Evolutionary conservation across 805 yeast species (phyloP).

Genomic region (Kurtzmaniella cleridarum): DNA sequence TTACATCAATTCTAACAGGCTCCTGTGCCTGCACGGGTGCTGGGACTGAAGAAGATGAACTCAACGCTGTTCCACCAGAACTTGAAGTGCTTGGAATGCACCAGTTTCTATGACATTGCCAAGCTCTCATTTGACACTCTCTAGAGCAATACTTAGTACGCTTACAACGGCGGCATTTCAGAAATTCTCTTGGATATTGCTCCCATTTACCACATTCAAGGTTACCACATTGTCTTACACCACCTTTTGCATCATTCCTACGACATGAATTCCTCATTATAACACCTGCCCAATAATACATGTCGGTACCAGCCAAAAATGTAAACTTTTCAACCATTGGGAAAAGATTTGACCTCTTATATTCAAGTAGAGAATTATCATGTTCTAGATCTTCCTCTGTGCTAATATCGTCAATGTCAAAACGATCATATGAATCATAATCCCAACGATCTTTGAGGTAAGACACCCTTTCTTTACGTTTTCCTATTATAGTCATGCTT

Average conservation of each 20-base stretch:
- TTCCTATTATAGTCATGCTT: conserved; percentile 26
- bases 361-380: conserved; percentile 40
- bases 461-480: conserved; percentile 26
- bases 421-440: conserved; percentile 34
- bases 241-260: conserved; percentile 79
- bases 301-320: conserved; percentile 62
- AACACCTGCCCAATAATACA: conserved; percentile 97
- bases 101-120: conserved; percentile 95
- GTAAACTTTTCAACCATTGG: conserved; percentile 93
- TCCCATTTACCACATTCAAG: conserved; percentile 96
- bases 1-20: conserved; percentile 2
- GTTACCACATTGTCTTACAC: conserved; percentile 91
- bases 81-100: conserved; percentile 52
- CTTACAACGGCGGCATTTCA: conserved; percentile 91
- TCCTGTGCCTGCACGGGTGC: conserved; percentile 3
- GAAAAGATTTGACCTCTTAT: conserved; percentile 61
- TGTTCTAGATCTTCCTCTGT: conserved; percentile 23
- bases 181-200: conserved; percentile 81
- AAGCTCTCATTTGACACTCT: conserved; percentile 85
- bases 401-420: conserved; percentile 31
- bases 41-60: not conserved
- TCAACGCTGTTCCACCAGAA: conserved; percentile 4
- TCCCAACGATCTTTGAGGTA: conserved; percentile 32
- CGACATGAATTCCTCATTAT: conserved; percentile 95
- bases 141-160: conserved; percentile 92